Percentiles rank a stretch among this genome's conserved stretches.
Evolutionary conservation across 106 monocot genomes (phyloP).

Genomic region (Apostasia ramifera): DNA sequence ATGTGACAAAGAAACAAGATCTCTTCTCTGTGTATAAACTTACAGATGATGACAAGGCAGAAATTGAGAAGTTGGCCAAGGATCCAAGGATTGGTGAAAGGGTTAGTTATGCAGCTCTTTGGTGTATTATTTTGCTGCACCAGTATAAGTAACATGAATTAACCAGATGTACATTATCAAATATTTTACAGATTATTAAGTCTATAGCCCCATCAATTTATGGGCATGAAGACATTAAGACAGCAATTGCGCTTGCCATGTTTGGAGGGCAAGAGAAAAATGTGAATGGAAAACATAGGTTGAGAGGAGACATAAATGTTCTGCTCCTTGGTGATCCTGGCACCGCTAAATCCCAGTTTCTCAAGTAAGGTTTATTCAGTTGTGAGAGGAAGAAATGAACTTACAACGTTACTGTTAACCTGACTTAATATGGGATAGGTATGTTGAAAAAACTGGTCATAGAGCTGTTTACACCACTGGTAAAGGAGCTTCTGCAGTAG

Average conservation of each 20-base stretch:
- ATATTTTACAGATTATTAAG: conserved; percentile 66
- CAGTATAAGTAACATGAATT: not conserved
- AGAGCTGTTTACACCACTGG: conserved; percentile 99
- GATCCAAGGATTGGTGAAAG: conserved; percentile 96
- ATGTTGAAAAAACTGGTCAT: conserved; percentile 96
- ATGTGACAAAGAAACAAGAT: conserved; percentile 93
- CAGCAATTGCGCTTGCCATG: conserved; percentile 96
- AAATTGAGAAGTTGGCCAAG: conserved; percentile 90
- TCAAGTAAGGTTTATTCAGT: conserved; percentile 55
- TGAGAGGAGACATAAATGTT: conserved; percentile 97
- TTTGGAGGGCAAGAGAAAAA: conserved; percentile 99
- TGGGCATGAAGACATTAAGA: conserved; percentile 98
- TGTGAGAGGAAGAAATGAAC: no score
- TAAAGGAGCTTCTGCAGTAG: conserved; percentile 98
- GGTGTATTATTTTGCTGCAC: not conserved
- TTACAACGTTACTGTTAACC: no score
- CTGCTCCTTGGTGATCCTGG: conserved; percentile 99
- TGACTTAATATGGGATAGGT: conserved; percentile 31
- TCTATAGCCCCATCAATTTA: conserved; percentile 99
- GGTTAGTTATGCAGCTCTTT: conserved; percentile 31
- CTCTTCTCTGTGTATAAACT: conserved; percentile 95
- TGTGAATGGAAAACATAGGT: conserved; percentile 92
- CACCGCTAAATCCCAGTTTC: conserved; percentile 98
- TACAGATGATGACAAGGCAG: conserved; percentile 95
- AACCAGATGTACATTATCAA: not conserved